phyloP scores from a whole-genome alignment of 805 yeast species.

The Priceomyces castillae region DNA sequence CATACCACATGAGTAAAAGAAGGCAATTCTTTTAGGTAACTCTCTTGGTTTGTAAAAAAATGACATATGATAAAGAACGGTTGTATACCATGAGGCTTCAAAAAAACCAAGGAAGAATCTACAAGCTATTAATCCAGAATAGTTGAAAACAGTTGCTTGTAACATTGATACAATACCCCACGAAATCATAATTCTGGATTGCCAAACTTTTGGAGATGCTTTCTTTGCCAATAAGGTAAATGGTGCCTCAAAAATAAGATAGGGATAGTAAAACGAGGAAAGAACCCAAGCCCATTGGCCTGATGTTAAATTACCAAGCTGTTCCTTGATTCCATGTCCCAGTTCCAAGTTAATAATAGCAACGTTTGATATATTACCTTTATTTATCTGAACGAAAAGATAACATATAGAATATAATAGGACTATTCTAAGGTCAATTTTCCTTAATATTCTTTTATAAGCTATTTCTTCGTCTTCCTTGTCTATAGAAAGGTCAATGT shows the following conservation, averaged over 20 bases:
- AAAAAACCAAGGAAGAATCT: conserved; percentile 27
- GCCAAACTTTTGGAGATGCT: conserved; percentile 1
- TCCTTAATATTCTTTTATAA: conserved; percentile 7
- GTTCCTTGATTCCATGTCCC: conserved; percentile 5
- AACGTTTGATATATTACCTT: conserved; percentile 12
- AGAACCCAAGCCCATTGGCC: conserved; percentile 6
- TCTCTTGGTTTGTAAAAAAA: conserved; percentile 62
- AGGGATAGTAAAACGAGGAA: conserved; percentile 3
- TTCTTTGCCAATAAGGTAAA: conserved; percentile 4
- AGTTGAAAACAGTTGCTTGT: conserved; percentile 25
- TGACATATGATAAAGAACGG: conserved; percentile 57
- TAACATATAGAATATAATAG: conserved; percentile 12
- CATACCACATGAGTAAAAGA: conserved; percentile 32
- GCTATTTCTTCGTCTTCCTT: background rate
- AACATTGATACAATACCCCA: conserved; percentile 28
- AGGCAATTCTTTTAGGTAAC: conserved; percentile 54
- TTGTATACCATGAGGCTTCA: conserved; percentile 45
- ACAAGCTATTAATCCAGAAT: conserved; percentile 9
- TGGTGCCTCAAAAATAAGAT: conserved; percentile 4
- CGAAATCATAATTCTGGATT: conserved; percentile 13
- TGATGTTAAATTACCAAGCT: conserved; percentile 1
- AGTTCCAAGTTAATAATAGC: conserved; percentile 2
- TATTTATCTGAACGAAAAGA: conserved; percentile 12
- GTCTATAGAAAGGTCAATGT: background rate
- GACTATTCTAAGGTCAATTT: conserved; percentile 11